A percentile compares a stretch with the other conserved stretches of the same genome.
Evolutionary conservation across 2,329 filamentous ascomycete genomes (phyloP).

Genomic region (Parastagonospora nodorum): DNA sequence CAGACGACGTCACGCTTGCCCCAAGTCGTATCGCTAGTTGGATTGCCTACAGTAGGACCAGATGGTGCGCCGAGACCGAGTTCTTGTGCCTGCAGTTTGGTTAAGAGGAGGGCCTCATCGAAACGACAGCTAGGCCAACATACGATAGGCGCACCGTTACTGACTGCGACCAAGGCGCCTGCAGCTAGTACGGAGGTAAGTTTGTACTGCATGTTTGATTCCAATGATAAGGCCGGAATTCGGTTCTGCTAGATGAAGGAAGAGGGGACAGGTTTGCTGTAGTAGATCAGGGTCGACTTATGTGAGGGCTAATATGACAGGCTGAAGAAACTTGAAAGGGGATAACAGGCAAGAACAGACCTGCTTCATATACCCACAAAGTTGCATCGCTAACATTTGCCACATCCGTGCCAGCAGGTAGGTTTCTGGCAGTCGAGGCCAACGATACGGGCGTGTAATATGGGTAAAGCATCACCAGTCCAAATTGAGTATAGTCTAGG

Average conservation of each 20-base stretch:
- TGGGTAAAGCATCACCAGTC: conserved; percentile 20
- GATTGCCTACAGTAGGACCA: conserved; percentile 11
- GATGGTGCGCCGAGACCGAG: too few relatives aligned
- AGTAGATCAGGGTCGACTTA: conserved; percentile 2
- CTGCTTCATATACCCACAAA: conserved; percentile 14
- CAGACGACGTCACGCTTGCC: conserved; percentile 2
- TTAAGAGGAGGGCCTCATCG: background rate
- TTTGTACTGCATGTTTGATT: conserved; percentile 31
- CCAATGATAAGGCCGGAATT: background rate
- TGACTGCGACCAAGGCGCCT: conserved; percentile 25
- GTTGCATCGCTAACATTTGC: conserved; percentile 9
- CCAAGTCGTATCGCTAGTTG: conserved; percentile 23
- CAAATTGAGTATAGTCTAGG: conserved; percentile 4
- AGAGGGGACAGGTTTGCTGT: conserved; percentile 5
- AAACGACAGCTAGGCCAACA: background rate
- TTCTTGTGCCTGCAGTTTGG: conserved; percentile 5
- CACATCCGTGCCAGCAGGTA: conserved; percentile 5
- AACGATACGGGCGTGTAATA: conserved; percentile 18
- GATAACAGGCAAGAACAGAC: conserved; percentile 5
- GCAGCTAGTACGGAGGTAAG: conserved; percentile 32
- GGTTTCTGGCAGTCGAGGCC: conserved; percentile 15
- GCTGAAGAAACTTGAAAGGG: background rate
- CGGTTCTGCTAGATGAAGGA: background rate
- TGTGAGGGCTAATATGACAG: conserved; percentile 5
- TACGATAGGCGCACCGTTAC: conserved; percentile 33